A percentile compares a stretch with the other conserved stretches of the same genome.
Conservation (phyloP, 2,329 filamentous ascomycete species). For the Colletotrichum cuscutae region DNA sequence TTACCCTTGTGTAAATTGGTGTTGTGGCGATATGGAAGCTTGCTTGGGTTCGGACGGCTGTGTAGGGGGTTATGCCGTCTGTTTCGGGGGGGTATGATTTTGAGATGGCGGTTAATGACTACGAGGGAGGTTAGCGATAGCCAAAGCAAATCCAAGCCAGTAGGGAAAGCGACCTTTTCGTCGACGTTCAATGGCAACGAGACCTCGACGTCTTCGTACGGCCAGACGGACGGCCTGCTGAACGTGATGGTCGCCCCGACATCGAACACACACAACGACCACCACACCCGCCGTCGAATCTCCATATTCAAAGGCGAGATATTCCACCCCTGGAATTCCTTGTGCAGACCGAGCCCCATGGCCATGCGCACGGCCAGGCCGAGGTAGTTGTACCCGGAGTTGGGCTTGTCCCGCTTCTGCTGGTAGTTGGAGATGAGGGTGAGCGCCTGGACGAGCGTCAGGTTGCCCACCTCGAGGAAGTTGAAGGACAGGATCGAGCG, state of each 20-base stretch:
- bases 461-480: slow-evolving; percentile 39
- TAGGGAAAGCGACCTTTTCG: slow-evolving; percentile 15
- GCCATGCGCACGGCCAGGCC: slow-evolving; percentile 60
- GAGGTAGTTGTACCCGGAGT: slow-evolving; percentile 61
- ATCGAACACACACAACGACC: slow-evolving; percentile 54
- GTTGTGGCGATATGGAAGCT: slow-evolving; percentile 56
- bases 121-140: neutral
- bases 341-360: slow-evolving; percentile 59
- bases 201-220: slow-evolving; percentile 39
- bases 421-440: slow-evolving; percentile 44
- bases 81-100: slow-evolving; percentile 46
- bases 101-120: slow-evolving; percentile 46
- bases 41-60: slow-evolving; percentile 54
- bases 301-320: slow-evolving; percentile 45
- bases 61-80: slow-evolving; percentile 54
- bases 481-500: slow-evolving; percentile 24
- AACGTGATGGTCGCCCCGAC: slow-evolving; percentile 55
- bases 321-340: slow-evolving; percentile 49
- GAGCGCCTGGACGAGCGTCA: slow-evolving; percentile 45
- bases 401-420: slow-evolving; percentile 61
- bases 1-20: slow-evolving; percentile 56
- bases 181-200: slow-evolving; percentile 48
- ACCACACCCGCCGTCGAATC: slow-evolving; percentile 50
- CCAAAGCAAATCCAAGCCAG: neutral
- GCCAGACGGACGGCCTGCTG: slow-evolving; percentile 42